A percentile compares a stretch with the other conserved stretches of the same genome.
These are phyloP conservation scores for Rhazya stricta DNA, from an alignment of 257 asterid species.

Conservation along the genomic window DNA sequence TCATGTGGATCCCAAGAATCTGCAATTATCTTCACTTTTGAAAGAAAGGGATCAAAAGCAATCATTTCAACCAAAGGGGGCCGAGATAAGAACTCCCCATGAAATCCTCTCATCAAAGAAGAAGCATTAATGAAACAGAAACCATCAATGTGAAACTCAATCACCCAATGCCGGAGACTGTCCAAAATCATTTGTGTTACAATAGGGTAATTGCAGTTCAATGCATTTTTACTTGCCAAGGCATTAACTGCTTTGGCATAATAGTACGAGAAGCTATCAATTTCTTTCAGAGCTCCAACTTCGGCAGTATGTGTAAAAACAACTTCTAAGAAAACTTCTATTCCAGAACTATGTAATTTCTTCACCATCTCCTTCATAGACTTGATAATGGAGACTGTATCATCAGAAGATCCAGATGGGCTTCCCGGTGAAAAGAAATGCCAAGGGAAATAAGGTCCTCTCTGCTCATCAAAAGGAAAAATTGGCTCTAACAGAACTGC, in stretches of 20 bases:
- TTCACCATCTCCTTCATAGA: slow-evolving; percentile 90
- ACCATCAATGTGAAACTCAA: slow-evolving; percentile 78
- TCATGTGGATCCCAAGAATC: slow-evolving; percentile 67
- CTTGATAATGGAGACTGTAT: slow-evolving; percentile 32
- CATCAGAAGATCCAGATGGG: slow-evolving; percentile 37
- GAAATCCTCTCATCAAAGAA: slow-evolving; percentile 54
- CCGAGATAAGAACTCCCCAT: slow-evolving; percentile 65
- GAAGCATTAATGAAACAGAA: slow-evolving; percentile 67
- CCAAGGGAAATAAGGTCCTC: slow-evolving; percentile 72
- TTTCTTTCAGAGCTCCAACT: slow-evolving; percentile 39
- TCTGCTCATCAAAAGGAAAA: slow-evolving; percentile 60
- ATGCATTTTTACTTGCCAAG: slow-evolving; percentile 30
- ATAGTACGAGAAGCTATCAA: slow-evolving; percentile 52
- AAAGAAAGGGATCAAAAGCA: slow-evolving; percentile 80
- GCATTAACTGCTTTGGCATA: slow-evolving; percentile 25
- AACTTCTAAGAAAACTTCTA: slow-evolving; percentile 86
- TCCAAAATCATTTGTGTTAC: slow-evolving; percentile 76
- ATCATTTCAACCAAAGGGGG: slow-evolving; percentile 90
- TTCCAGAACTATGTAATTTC: slow-evolving; percentile 58
- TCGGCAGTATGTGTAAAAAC: slow-evolving; percentile 72
- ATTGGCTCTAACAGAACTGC: slow-evolving; percentile 80
- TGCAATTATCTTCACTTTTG: slow-evolving; percentile 67
- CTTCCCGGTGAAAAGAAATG: slow-evolving; percentile 73
- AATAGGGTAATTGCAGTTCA: slow-evolving; percentile 73
- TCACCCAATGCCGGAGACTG: slow-evolving; percentile 81